These are phyloP conservation scores for Tympanopsis confertula DNA, from an alignment of 2,329 filamentous ascomycete species.

Conservation along the genomic window DNA sequence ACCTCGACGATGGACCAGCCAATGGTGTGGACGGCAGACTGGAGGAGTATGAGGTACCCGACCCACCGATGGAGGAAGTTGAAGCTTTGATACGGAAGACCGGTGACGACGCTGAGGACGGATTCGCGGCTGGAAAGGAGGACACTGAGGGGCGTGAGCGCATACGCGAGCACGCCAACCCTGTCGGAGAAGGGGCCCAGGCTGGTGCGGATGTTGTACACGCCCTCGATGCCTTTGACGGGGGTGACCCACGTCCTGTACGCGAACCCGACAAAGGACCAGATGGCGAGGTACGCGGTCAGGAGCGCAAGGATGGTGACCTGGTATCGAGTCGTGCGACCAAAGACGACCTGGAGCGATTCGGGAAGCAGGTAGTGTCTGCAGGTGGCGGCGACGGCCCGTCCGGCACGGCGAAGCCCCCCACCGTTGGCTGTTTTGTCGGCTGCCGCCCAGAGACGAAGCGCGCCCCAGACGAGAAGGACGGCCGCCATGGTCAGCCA, in stretches of 20 bases:
- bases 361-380: slow-evolving; percentile 51
- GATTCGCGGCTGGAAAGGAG: slow-evolving; percentile 59
- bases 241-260: slow-evolving; percentile 64
- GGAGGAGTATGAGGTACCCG: slow-evolving; percentile 60
- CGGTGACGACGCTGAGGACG: slow-evolving; percentile 57
- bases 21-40: slow-evolving; percentile 58
- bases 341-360: slow-evolving; percentile 44
- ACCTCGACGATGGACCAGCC: slow-evolving; percentile 59
- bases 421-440: not conserved
- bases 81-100: slow-evolving; percentile 66
- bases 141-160: slow-evolving; percentile 60
- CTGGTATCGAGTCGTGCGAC: slow-evolving; percentile 57
- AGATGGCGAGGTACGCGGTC: slow-evolving; percentile 51
- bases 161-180: slow-evolving; percentile 60
- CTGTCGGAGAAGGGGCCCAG: slow-evolving; percentile 61
- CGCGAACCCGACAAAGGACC: slow-evolving; percentile 56
- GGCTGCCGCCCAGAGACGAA: slow-evolving; percentile 8
- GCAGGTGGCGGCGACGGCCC: slow-evolving; percentile 24
- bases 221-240: slow-evolving; percentile 37
- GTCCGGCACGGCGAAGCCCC: slow-evolving; percentile 14
- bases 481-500: slow-evolving; percentile 40
- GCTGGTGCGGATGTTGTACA: slow-evolving; percentile 52
- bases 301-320: slow-evolving; percentile 47
- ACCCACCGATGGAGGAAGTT: slow-evolving; percentile 70
- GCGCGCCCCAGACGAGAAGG: slow-evolving; percentile 27